These are phyloP conservation scores for Rosa rugosa DNA, from an alignment of 306 rosid species.

Conservation along the genomic window DNA sequence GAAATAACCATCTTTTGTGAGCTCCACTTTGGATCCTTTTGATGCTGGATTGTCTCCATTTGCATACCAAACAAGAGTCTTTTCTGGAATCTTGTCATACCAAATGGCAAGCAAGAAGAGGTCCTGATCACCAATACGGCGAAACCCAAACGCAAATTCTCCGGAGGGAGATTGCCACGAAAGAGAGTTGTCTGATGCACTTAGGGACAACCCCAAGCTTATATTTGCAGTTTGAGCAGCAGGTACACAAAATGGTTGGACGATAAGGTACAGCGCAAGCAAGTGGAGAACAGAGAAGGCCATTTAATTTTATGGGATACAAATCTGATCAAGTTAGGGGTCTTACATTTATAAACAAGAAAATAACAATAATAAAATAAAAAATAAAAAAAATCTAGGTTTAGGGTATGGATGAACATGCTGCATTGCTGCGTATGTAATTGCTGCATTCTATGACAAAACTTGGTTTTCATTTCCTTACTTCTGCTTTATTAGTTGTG, in stretches of 20 bases:
- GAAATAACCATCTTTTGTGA: conserved; percentile 11
- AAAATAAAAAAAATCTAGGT: too few species aligned
- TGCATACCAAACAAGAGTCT: conserved; percentile 33
- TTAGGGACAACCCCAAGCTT: neutral
- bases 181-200: neutral
- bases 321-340: neutral
- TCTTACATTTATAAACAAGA: too few species aligned
- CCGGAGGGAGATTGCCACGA: conserved; percentile 10
- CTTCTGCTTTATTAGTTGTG: too few species aligned
- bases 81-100: conserved; percentile 17
- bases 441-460: too few species aligned
- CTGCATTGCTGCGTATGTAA: too few species aligned
- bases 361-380: too few species aligned
- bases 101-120: conserved; percentile 25
- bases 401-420: too few species aligned
- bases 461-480: too few species aligned
- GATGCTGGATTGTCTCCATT: conserved; percentile 26
- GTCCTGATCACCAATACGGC: neutral
- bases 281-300: neutral
- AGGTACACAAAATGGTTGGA: neutral
- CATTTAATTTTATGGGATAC: neutral
- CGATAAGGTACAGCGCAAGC: neutral
- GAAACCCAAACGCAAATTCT: conserved; percentile 9
- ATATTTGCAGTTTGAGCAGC: conserved; percentile 12
- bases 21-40: conserved; percentile 14